phyloP scores from a whole-genome alignment of 768 basidiomycete species.

The Rhizopogon vinicolor region DNA sequence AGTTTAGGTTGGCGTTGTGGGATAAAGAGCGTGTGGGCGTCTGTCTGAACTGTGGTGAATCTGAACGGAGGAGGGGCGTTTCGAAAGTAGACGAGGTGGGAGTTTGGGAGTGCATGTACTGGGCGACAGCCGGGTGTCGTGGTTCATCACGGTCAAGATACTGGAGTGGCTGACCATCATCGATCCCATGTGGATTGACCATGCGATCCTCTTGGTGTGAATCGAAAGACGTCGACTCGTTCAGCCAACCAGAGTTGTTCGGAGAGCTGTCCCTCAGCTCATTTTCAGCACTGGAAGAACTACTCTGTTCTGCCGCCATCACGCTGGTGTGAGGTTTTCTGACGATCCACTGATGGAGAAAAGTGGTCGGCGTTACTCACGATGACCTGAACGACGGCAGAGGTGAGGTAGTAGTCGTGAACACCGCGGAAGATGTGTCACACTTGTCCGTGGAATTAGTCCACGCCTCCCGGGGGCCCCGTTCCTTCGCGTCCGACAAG shows the following conservation, averaged over 20 bases:
- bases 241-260: neutral
- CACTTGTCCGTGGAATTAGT: too few relatives aligned
- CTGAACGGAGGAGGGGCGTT: constrained; percentile 22
- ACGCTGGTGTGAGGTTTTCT: too few relatives aligned
- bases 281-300: neutral
- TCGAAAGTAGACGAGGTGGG: constrained; percentile 24
- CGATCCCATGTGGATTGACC: neutral
- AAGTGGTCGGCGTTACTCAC: neutral
- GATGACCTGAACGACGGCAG: neutral
- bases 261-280: neutral
- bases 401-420: neutral
- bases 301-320: neutral
- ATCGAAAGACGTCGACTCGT: neutral
- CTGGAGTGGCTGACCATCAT: neutral
- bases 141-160: neutral
- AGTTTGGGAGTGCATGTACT: constrained; percentile 7
- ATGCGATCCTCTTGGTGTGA: neutral
- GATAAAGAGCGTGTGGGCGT: constrained; percentile 24
- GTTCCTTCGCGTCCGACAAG: neutral
- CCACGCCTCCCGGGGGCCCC: neutral
- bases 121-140: neutral
- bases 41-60: constrained; percentile 6
- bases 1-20: constrained; percentile 18
- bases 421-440: neutral
- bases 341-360: neutral